phyloP scores from a whole-genome alignment of 2,329 filamentous ascomycete species.

The Diplodia seriata region DNA sequence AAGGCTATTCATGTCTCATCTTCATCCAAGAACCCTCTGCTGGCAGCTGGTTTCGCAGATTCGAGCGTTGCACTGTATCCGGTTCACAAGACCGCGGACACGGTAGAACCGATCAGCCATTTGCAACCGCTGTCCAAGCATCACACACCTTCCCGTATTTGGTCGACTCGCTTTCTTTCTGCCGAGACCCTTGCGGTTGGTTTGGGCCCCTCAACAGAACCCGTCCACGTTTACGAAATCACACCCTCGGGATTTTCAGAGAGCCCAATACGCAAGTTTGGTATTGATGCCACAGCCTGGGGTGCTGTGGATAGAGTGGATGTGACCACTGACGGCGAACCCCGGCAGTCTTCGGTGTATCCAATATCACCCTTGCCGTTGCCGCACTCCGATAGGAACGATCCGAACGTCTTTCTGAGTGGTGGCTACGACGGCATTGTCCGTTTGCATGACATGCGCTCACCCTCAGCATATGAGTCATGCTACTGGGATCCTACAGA shows the following conservation, averaged over 20 bases:
- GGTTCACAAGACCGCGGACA: conserved; percentile 39
- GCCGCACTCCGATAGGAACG: conserved; percentile 40
- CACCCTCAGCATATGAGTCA: conserved; percentile 55
- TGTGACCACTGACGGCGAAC: conserved; percentile 41
- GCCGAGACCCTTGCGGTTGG: conserved; percentile 60
- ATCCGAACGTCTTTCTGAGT: conserved; percentile 58
- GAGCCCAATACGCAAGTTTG: conserved; percentile 50
- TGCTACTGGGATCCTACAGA: conserved; percentile 64
- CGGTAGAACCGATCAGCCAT: conserved; percentile 24
- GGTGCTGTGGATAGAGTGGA: conserved; percentile 37
- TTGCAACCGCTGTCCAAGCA: background rate
- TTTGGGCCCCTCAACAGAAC: conserved; percentile 51
- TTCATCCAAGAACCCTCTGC: conserved; percentile 47
- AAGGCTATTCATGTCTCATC: conserved; percentile 57
- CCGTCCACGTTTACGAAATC: conserved; percentile 60
- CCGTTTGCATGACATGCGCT: conserved; percentile 67
- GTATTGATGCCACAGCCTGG: conserved; percentile 39
- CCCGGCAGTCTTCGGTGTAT: conserved; percentile 51
- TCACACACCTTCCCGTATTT: conserved; percentile 42
- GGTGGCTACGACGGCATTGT: conserved; percentile 65
- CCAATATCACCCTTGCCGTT: conserved; percentile 52
- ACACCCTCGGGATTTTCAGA: conserved; percentile 52
- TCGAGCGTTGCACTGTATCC: conserved; percentile 55
- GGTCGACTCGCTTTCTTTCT: conserved; percentile 63
- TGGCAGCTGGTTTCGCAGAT: conserved; percentile 61